Evolutionary conservation across 2,329 filamentous ascomycete species (phyloP), one percentile per base, ranked within the genome.

Genomic region (Trichoderma sp.): DNA sequence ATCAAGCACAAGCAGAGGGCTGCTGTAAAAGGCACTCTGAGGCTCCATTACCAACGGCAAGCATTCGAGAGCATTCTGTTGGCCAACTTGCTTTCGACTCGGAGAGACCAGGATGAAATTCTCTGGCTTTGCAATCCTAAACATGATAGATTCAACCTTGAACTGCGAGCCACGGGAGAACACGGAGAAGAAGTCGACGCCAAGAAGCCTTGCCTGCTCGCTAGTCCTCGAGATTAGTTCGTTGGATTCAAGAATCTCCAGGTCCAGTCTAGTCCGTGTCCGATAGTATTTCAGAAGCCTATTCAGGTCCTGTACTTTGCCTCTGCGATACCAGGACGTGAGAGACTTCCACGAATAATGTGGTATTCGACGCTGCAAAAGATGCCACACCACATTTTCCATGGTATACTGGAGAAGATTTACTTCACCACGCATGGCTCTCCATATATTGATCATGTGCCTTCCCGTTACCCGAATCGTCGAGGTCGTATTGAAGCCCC

Each of bases 61-160:
- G 81, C 97, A 98, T 82, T 98, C 97, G 0, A 98, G 88, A 1
- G 97, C 95, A 81, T 98, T 98, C 81, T 99, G 97, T 31, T 93
- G 91, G 3, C 95, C 96, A 2, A 98, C 96, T 83, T 99, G 97
- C 83, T 95, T 96, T 77, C 93, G 91, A 82, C 93, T 97, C 0
- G 97, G 97, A 7, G 95, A 98, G 1, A 97, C 90, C 1, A 99
- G 88, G 8, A 98, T 87, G 80, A 97, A 97, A 79, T 97, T 98
- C 83, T 99, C 97, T 0, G 97, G 95, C 82, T 99, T 99, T 60
- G 97, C 96, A 79, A 99, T 98, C 60, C 97, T 92, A 81, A 98
- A 98, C 97, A 99, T 98, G 80, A 98, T 92, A 1, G 96, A 98
- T 84, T 99, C 97, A 56, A 99, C 97, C 83, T 99, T 99, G 89